These are phyloP conservation scores for Pleurotus tuoliensis DNA, from an alignment of 768 basidiomycete species.

Conservation along the genomic window DNA sequence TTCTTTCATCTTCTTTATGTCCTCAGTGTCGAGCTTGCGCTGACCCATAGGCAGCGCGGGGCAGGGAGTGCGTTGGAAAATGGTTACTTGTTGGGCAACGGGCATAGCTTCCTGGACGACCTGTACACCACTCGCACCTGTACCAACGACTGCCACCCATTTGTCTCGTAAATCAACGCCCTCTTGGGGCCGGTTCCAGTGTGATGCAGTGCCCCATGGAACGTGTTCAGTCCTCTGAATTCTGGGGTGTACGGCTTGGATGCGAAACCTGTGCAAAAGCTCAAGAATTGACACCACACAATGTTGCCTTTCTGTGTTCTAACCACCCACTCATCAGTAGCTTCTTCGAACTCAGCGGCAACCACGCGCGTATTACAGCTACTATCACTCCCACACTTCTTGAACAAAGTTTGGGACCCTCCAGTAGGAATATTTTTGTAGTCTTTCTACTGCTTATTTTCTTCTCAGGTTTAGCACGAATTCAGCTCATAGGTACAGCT, in stretches of 20 bases:
- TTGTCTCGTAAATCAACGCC: slow-evolving; percentile 17
- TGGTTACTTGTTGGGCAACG: slow-evolving; percentile 9
- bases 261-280: slow-evolving; percentile 13
- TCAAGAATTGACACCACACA: slow-evolving; percentile 9
- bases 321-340: slow-evolving; percentile 10
- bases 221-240: slow-evolving; percentile 17
- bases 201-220: slow-evolving; percentile 20
- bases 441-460: too few relatives aligned
- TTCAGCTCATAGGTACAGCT: too few relatives aligned
- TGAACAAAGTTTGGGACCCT: too few relatives aligned
- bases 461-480: too few relatives aligned
- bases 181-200: slow-evolving; percentile 18
- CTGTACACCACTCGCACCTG: slow-evolving; percentile 15
- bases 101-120: slow-evolving; percentile 11
- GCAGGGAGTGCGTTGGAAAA: slow-evolving; percentile 19
- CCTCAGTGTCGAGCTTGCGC: slow-evolving; percentile 7
- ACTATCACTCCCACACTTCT: too few relatives aligned
- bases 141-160: slow-evolving; percentile 21
- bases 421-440: too few relatives aligned
- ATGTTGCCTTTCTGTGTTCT: slow-evolving; percentile 5
- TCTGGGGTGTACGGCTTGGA: slow-evolving; percentile 15
- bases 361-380: slow-evolving; percentile 19
- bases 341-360: slow-evolving; percentile 16
- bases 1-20: neutral
- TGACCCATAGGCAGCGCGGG: slow-evolving; percentile 19